phyloP scores from a whole-genome alignment of 305 asterid species.

The Solanum hybrid region DNA sequence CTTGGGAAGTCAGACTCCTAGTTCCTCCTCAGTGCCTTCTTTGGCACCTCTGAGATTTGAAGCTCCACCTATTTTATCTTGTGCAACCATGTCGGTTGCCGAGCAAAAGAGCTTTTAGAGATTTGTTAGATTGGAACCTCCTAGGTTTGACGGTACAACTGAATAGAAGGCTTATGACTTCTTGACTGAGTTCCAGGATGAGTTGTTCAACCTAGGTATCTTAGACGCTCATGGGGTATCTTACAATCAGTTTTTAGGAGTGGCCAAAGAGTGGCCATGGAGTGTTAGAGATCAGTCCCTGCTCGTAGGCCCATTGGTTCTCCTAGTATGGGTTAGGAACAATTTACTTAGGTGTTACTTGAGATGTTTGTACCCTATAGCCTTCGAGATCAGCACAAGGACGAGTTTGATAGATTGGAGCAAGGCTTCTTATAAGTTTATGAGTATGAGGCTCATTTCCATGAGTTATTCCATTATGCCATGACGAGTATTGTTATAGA shows the following conservation, averaged over 20 bases:
- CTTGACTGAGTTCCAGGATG: not conserved
- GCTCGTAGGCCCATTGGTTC: no score
- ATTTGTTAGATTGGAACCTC: not conserved
- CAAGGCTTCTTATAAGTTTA: no score
- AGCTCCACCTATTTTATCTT: not conserved
- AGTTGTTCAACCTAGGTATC: not conserved
- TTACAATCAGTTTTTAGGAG: not conserved
- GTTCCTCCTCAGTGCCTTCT: not conserved
- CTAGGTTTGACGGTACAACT: not conserved
- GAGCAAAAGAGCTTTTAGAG: no score
- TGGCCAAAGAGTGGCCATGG: not conserved
- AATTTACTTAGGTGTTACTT: no score
- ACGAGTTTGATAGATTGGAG: no score
- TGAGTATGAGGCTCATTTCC: no score
- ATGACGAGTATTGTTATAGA: no score
- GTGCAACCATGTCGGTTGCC: not conserved
- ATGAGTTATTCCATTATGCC: no score
- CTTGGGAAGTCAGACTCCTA: not conserved
- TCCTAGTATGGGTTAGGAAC: no score
- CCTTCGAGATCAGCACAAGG: no score
- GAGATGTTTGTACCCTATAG: no score
- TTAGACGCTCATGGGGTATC: not conserved
- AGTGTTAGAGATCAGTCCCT: not conserved
- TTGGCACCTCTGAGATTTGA: not conserved
- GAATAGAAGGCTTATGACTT: not conserved